Conservation (phyloP, 371 early-diverging fungal species). For the Apophysomyces trapeziformis region DNA sequence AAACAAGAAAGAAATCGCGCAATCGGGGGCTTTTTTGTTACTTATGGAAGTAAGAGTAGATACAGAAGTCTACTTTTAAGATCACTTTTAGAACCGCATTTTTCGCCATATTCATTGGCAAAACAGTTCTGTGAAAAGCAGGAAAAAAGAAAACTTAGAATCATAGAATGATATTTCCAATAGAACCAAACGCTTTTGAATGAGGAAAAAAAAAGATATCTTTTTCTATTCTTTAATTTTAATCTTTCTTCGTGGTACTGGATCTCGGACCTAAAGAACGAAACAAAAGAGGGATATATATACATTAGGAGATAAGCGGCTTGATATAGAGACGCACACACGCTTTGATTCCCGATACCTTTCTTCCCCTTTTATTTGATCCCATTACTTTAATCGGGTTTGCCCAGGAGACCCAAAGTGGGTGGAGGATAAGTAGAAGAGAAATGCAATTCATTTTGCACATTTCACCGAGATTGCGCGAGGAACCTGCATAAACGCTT, state of each 20-base stretch:
- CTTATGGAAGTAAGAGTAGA: too few relatives aligned
- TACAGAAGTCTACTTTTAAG: too few relatives aligned
- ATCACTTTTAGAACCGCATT: too few relatives aligned
- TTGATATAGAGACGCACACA: background rate
- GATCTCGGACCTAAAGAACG: background rate
- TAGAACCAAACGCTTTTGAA: background rate
- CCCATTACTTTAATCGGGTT: slow-evolving; percentile 3
- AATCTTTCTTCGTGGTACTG: too few relatives aligned
- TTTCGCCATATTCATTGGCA: too few relatives aligned
- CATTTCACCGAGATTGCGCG: background rate
- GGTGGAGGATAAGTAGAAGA: background rate
- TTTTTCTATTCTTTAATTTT: background rate
- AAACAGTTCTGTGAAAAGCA: too few relatives aligned
- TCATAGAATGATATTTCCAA: too few relatives aligned
- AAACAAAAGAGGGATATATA: background rate
- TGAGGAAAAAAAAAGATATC: background rate
- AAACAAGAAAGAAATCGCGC: background rate
- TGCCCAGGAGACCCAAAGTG: background rate
- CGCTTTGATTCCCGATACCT: background rate
- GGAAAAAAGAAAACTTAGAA: too few relatives aligned
- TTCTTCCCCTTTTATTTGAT: slow-evolving; percentile 1
- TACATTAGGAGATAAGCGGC: background rate
- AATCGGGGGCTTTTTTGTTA: background rate
- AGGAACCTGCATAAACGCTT: slow-evolving; percentile 6
- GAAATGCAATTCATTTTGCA: slow-evolving; percentile 2